Conservation (phyloP, 2,329 filamentous ascomycete species). For the Hawksworthiomyces lignivorus region DNA sequence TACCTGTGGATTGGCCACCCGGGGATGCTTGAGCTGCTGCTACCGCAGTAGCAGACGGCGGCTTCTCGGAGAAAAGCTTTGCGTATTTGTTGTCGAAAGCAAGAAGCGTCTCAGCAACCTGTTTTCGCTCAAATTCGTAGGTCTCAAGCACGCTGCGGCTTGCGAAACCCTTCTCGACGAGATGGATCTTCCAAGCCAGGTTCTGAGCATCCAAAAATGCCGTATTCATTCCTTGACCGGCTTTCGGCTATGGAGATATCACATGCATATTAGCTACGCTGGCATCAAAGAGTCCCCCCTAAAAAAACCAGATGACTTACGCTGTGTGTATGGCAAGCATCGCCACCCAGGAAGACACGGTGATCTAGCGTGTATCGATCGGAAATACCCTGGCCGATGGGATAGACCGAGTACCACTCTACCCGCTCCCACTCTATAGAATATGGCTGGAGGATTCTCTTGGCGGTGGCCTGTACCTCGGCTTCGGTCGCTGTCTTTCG, state of each 20-base stretch:
- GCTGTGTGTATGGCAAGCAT: slow-evolving; percentile 74
- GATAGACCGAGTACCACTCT: slow-evolving; percentile 71
- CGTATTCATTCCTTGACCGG: slow-evolving; percentile 74
- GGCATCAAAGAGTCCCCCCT: too few relatives aligned
- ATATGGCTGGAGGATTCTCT: slow-evolving; percentile 59
- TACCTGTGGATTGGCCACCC: slow-evolving; percentile 32
- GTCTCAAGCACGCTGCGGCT: slow-evolving; percentile 67
- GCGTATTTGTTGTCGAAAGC: slow-evolving; percentile 86
- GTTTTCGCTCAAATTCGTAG: slow-evolving; percentile 79
- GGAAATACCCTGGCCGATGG: slow-evolving; percentile 66
- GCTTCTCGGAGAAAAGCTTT: slow-evolving; percentile 76
- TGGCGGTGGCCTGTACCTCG: slow-evolving; percentile 57
- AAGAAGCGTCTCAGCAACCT: slow-evolving; percentile 75
- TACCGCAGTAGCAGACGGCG: slow-evolving; percentile 66
- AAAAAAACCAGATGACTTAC: slow-evolving; percentile 35
- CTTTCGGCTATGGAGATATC: slow-evolving; percentile 57
- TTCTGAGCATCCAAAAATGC: slow-evolving; percentile 78
- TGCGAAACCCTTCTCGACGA: slow-evolving; percentile 77
- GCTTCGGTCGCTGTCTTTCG: slow-evolving; percentile 55
- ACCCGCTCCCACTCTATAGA: slow-evolving; percentile 58
- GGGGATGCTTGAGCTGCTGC: slow-evolving; percentile 32
- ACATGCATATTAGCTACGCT: too few relatives aligned
- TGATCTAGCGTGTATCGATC: slow-evolving; percentile 60
- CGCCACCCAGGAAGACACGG: slow-evolving; percentile 66
- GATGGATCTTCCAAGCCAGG: slow-evolving; percentile 92